Evolutionary conservation across 2,329 filamentous ascomycete species (phyloP), one percentile per base, ranked within the genome.

Genomic region (Claviceps pusilla): DNA sequence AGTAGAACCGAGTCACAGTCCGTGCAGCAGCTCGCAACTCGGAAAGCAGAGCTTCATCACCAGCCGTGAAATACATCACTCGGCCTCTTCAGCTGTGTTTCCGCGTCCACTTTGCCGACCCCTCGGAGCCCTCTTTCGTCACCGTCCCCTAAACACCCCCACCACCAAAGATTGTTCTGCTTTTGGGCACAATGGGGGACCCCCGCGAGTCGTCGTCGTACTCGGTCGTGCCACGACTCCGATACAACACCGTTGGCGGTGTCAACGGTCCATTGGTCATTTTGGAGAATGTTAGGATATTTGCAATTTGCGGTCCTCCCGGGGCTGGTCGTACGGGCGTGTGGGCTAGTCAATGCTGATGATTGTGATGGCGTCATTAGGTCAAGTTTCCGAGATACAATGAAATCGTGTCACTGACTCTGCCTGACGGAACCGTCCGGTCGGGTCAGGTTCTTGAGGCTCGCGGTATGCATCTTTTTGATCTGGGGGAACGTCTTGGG

Each of bases 321-420:
- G 42, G 42, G 16, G 12, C 37, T 12, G 11, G 37, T 39, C 3
- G 37, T 11, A 14, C 10, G 11, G 37, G 37, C 12, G 37, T 11
- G 19, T 19, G 19, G 35, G 7, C 46, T 33, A 19, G 37, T 24
- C 31, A n/a, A 45, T 55, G 54, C 55, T 49, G 48, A 39, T 49
- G 42, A 45, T 45, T 39, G 37, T 57, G 56, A 64, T 68, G 59
- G 67, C 58, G 58, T 54, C 19, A 52, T 52, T 67, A 95, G 87
- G 89, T 98, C 77, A 98, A 98, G 85, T 94, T 89, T 71, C 93
- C 93, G 59, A 80, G 83, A 69, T 98, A 87, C 79, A 97, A 96
- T 73, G 93, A 98, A 75, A 98, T 98, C 69, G 93, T 98, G 61
- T 89, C 86, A 59, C 74, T 98, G 71, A 97, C 91, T 42, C 83